phyloP scores from a whole-genome alignment of 2,329 filamentous ascomycete species.

The Trichoderma koningii region DNA sequence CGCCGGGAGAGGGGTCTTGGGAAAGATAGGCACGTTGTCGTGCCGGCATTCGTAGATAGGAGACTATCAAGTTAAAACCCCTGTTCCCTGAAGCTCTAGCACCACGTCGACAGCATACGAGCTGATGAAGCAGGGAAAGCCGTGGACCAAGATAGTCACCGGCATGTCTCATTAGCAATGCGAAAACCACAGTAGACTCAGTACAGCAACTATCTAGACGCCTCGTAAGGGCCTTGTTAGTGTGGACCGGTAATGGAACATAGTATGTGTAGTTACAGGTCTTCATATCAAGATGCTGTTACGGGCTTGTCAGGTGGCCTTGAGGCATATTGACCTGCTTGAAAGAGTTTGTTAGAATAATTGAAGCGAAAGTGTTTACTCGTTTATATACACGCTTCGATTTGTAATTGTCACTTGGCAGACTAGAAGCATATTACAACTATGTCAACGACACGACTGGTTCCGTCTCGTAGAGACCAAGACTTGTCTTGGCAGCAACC shows the following conservation, averaged over 20 bases:
- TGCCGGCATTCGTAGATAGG: conserved; percentile 34
- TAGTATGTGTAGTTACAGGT: not conserved
- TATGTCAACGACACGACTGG: too few species aligned
- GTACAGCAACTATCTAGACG: too few species aligned
- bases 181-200: too few species aligned
- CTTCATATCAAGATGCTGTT: not conserved
- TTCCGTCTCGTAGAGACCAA: not conserved
- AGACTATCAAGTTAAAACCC: conserved; percentile 36
- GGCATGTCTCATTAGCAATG: too few species aligned
- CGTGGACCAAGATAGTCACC: conserved; percentile 34
- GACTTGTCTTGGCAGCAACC: not conserved
- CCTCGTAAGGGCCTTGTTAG: too few species aligned
- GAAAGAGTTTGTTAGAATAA: not conserved
- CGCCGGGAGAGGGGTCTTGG: too few species aligned
- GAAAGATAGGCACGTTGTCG: conserved; percentile 33
- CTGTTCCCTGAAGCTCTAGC: conserved; percentile 29
- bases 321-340: not conserved
- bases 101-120: conserved; percentile 32
- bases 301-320: too few species aligned
- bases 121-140: conserved; percentile 36
- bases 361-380: not conserved
- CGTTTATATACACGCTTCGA: not conserved
- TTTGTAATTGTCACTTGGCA: not conserved
- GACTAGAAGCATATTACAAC: not conserved
- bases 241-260: not conserved